A percentile compares a stretch with the other conserved stretches of the same genome.
phyloP scores from a whole-genome alignment of 192 early-diverging fungal species.

The Phlyctochytrium arcticum region DNA sequence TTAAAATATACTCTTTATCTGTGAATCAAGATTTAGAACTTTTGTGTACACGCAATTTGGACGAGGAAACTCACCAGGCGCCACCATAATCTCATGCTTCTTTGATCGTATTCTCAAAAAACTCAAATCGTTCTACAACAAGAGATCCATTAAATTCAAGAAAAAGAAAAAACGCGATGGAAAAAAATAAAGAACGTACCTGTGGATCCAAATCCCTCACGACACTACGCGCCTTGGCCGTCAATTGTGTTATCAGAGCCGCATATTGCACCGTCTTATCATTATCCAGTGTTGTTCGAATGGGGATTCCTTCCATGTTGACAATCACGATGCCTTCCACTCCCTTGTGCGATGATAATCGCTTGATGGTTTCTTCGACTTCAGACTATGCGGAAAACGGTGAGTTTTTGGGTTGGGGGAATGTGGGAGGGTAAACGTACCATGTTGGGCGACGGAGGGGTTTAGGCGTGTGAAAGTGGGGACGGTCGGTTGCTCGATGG shows the following conservation, averaged over 20 bases:
- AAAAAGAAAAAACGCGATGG: background rate
- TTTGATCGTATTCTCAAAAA: slow-evolving; percentile 91
- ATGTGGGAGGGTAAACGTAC: too few relatives aligned
- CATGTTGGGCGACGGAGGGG: too few relatives aligned
- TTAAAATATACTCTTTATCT: slow-evolving; percentile 83
- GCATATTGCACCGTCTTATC: slow-evolving; percentile 78
- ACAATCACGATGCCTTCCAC: slow-evolving; percentile 85
- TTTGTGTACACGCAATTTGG: too few relatives aligned
- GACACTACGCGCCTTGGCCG: slow-evolving; percentile 68
- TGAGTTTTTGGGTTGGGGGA: too few relatives aligned
- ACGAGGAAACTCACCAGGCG: slow-evolving; percentile 71
- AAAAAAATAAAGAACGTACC: slow-evolving; percentile 38
- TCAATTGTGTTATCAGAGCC: slow-evolving; percentile 77
- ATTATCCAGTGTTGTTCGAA: slow-evolving; percentile 81
- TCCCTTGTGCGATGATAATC: slow-evolving; percentile 82
- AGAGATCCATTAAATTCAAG: background rate
- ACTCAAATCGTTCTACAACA: slow-evolving; percentile 79
- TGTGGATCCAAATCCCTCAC: slow-evolving; percentile 81
- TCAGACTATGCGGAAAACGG: too few relatives aligned
- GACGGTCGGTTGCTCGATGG: too few relatives aligned
- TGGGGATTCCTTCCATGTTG: slow-evolving; percentile 86
- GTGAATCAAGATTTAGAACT: too few relatives aligned
- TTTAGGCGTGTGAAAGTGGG: too few relatives aligned
- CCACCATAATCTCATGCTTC: slow-evolving; percentile 96
- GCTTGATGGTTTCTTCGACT: slow-evolving; percentile 92